These are phyloP conservation scores for Paratinospora sagittata DNA, from an alignment of 164 flowering plant species.

Conservation along the genomic window DNA sequence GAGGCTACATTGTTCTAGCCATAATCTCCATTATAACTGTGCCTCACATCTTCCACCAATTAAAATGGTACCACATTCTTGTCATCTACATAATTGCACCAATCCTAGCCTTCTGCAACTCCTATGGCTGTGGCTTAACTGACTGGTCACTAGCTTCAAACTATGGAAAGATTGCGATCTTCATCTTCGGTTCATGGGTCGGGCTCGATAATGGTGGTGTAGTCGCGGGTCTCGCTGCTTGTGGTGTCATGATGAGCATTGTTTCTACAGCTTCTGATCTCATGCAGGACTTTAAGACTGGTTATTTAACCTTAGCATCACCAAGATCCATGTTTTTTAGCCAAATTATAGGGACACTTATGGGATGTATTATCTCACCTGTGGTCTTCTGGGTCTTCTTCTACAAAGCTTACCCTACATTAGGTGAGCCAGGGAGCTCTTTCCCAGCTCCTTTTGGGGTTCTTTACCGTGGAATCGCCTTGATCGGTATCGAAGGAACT, in stretches of 20 bases:
- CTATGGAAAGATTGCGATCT: slow-evolving; percentile 35
- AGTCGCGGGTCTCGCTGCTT: slow-evolving; percentile 29
- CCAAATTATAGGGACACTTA: slow-evolving; percentile 29
- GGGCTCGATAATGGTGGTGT: slow-evolving; percentile 27
- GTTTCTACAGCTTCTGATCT: slow-evolving; percentile 38
- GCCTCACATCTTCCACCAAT: slow-evolving; percentile 28
- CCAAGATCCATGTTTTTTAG: slow-evolving; percentile 33
- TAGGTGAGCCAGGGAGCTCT: slow-evolving; percentile 15
- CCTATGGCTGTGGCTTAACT: slow-evolving; percentile 38
- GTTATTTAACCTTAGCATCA: slow-evolving; percentile 31
- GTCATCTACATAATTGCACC: slow-evolving; percentile 32
- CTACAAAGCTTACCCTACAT: slow-evolving; percentile 24
- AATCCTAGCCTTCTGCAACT: slow-evolving; percentile 34
- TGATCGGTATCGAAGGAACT: slow-evolving; percentile 27
- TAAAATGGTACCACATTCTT: slow-evolving; percentile 33
- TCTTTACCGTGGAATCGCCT: slow-evolving; percentile 29
- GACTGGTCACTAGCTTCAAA: slow-evolving; percentile 38
- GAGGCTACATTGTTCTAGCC: slow-evolving; percentile 24
- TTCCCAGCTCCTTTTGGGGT: slow-evolving; percentile 30
- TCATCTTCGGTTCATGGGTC: slow-evolving; percentile 26
- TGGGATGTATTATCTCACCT: slow-evolving; percentile 29
- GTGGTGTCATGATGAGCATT: slow-evolving; percentile 36
- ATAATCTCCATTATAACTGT: slow-evolving; percentile 15
- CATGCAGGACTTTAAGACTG: slow-evolving; percentile 39
- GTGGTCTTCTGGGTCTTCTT: slow-evolving; percentile 30